Percentiles rank a stretch among this genome's conserved stretches.
Evolutionary conservation across 441 rosid genomes (phyloP).

Genomic region (Erysimum cheiri): DNA sequence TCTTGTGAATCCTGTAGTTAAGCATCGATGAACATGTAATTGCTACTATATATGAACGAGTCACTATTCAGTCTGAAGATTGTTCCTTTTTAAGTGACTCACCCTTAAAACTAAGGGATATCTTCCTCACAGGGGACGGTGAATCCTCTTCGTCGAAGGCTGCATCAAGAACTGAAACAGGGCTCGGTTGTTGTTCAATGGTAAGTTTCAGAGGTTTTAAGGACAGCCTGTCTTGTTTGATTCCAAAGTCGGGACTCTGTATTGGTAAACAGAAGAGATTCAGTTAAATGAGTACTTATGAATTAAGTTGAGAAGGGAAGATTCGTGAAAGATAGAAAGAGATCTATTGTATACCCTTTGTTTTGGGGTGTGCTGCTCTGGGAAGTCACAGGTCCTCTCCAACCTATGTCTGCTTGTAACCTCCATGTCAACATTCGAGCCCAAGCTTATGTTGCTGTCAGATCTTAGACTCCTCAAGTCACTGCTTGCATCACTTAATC

Average conservation of each 20-base stretch:
- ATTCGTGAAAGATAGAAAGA: constrained; percentile 40
- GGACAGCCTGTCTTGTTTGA: constrained; percentile 45
- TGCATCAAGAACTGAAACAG: constrained; percentile 91
- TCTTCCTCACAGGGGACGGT: constrained; percentile 84
- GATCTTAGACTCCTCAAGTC: constrained; percentile 60
- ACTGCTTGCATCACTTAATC: constrained; percentile 52
- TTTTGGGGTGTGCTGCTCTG: constrained; percentile 47
- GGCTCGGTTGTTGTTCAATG: constrained; percentile 93
- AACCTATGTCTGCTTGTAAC: constrained; percentile 65
- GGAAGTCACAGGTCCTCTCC: constrained; percentile 44
- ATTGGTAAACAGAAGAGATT: constrained; percentile 37
- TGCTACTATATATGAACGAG: neutral
- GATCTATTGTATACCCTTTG: constrained; percentile 49
- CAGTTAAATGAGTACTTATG: constrained; percentile 20
- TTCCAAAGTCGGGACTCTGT: constrained; percentile 60
- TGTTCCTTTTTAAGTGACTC: constrained; percentile 23
- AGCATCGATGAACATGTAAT: neutral
- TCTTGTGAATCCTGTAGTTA: constrained; percentile 2
- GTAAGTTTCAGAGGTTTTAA: constrained; percentile 49
- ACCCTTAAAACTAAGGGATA: constrained; percentile 71
- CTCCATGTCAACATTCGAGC: constrained; percentile 61
- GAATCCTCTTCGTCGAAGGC: constrained; percentile 74
- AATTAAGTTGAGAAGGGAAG: constrained; percentile 13
- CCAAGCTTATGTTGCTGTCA: constrained; percentile 59
- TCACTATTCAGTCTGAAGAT: constrained; percentile 9